Evolutionary conservation across 2,329 filamentous ascomycete species (phyloP).

Genomic region (Diaporthe destruens): DNA sequence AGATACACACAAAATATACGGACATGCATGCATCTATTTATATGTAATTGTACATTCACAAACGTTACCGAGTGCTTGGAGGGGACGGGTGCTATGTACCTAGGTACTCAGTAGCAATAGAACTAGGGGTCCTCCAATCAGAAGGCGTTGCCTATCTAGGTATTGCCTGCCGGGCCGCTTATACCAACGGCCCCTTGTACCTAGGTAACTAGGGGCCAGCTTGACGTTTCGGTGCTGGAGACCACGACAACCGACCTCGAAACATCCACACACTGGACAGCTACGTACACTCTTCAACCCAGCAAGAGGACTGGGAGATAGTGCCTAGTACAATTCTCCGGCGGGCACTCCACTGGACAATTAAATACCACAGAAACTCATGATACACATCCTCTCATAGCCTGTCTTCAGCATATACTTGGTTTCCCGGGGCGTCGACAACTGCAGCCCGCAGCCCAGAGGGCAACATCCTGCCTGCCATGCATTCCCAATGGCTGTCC

Average conservation of each 20-base stretch:
- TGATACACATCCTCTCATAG: slow-evolving; percentile 45
- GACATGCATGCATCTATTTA: neutral
- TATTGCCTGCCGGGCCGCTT: slow-evolving; percentile 25
- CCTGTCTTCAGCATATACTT: slow-evolving; percentile 9
- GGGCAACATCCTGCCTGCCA: slow-evolving; percentile 37
- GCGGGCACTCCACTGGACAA: slow-evolving; percentile 41
- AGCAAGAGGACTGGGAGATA: slow-evolving; percentile 13
- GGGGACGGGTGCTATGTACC: too few species aligned
- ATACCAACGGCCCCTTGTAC: neutral
- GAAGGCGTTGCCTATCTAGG: slow-evolving; percentile 16
- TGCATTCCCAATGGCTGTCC: slow-evolving; percentile 55
- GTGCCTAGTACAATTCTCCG: neutral
- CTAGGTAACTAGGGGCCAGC: slow-evolving; percentile 29
- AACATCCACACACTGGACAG: slow-evolving; percentile 24
- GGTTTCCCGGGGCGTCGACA: slow-evolving; percentile 31
- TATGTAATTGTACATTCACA: neutral
- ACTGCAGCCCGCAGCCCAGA: slow-evolving; percentile 17
- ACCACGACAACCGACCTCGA: slow-evolving; percentile 5
- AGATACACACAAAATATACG: neutral
- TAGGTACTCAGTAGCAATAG: too few species aligned
- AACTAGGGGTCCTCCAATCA: slow-evolving; percentile 10
- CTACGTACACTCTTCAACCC: neutral
- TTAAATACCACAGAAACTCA: slow-evolving; percentile 26
- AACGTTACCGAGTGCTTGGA: neutral
- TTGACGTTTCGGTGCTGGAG: slow-evolving; percentile 30